phyloP scores from a whole-genome alignment of 805 yeast species.

The Pichia pseudocactophila region DNA sequence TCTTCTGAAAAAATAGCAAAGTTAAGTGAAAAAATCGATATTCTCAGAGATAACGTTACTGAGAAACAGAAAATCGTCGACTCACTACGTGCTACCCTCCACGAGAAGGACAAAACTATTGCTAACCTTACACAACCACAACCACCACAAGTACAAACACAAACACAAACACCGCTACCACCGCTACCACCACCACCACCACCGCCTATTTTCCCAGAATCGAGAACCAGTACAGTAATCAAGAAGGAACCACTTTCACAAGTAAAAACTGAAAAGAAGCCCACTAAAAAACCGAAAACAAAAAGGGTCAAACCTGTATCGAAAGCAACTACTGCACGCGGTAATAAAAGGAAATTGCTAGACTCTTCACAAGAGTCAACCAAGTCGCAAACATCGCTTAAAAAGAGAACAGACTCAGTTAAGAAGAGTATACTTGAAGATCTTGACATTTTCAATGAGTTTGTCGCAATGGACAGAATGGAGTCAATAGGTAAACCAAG shows the following conservation, averaged over 20 bases:
- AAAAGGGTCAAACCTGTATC: neutral
- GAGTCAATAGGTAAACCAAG: neutral
- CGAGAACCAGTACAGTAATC: neutral
- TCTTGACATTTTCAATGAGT: neutral
- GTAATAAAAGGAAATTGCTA: neutral
- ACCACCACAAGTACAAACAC: no score
- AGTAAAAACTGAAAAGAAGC: neutral
- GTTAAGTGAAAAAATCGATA: no score
- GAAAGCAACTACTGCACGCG: neutral
- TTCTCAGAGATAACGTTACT: no score
- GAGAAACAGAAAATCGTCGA: no score
- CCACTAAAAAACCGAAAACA: neutral
- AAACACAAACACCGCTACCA: no score
- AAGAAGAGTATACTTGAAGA: neutral
- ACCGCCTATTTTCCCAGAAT: neutral
- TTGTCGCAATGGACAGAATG: neutral
- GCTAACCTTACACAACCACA: no score
- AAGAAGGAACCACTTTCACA: neutral
- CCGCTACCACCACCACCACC: neutral
- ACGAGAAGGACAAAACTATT: no score
- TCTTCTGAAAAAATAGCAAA: no score
- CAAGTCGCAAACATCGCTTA: neutral
- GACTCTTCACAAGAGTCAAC: neutral
- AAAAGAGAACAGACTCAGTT: neutral
- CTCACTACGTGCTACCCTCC: no score